Evolutionary conservation across 768 basidiomycete species (phyloP).

Genomic region (Rhodosporidiobolus sp.): DNA sequence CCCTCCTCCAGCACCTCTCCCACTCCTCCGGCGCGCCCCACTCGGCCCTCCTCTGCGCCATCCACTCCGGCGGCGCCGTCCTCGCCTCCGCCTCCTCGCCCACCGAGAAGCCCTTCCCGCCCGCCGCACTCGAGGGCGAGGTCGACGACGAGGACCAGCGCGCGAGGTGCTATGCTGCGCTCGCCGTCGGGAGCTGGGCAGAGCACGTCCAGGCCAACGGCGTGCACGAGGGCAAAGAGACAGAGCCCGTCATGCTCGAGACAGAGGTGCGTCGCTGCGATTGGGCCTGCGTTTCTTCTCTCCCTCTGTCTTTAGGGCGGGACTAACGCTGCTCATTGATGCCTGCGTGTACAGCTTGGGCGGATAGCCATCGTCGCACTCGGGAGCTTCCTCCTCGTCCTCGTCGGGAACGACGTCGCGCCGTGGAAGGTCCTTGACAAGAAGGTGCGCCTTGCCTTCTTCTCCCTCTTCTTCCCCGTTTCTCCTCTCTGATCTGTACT

Average conservation of each 20-base stretch:
- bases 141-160: constrained; percentile 17
- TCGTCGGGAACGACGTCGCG: constrained; percentile 23
- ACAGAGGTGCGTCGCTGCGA: constrained; percentile 16
- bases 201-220: background rate
- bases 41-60: constrained; percentile 27
- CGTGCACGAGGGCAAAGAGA: background rate
- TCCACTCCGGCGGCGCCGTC: constrained; percentile 14
- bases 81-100: constrained; percentile 8
- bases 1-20: constrained; percentile 6
- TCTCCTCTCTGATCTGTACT: too few relatives aligned
- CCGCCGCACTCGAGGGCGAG: background rate
- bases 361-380: constrained; percentile 9
- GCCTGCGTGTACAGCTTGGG: constrained; percentile 19
- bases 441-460: constrained; percentile 20
- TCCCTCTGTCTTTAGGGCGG: background rate
- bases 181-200: constrained; percentile 24
- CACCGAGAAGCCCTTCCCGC: background rate
- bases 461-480: too few relatives aligned
- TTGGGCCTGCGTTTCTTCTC: background rate
- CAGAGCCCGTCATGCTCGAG: constrained; percentile 32
- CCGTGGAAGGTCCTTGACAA: constrained; percentile 39
- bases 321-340: background rate
- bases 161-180: constrained; percentile 26
- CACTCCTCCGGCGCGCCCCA: constrained; percentile 8
- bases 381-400: constrained; percentile 35